Evolutionary conservation across 2,329 filamentous ascomycete species (phyloP), one percentile per base, ranked within the genome.

Genomic region (Arthrobotrys conoides): DNA sequence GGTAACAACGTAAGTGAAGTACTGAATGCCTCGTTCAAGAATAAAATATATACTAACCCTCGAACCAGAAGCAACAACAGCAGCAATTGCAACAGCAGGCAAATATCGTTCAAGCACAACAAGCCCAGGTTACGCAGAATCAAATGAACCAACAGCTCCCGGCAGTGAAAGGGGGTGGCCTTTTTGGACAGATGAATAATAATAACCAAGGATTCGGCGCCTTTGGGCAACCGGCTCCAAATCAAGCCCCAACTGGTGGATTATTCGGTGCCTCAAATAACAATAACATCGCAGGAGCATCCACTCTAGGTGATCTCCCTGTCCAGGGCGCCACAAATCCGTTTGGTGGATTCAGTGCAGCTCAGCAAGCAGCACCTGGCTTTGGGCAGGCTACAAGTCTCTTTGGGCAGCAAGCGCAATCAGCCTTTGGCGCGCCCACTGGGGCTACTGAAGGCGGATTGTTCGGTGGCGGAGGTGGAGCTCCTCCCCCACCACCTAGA

Each of bases 71-170:
- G 44, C 61, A 75, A 80, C 64, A 71, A 20, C 10, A 66, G n/a
- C 75, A 77, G 41, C 75, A 73, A 24, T 38, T 65, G 33, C 57
- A 68, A 27, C 38, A 46, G 27, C 75, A 78, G 33, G n/a, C 65
- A 16, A 48, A 53, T n/a, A 64, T 59, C 18, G 24, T 63, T 3
- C 66, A 76, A 9, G 41, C 49, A 9, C 71, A 75, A 57, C 53
- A 61, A 30, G 41, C 49, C 22, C 51, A 55, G 18, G 6, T 30
- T 18, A 8, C 48, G 20, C 36, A 9, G 27, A 8, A 41, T 27
- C 63, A 67, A 14, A 27, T 20, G 18, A 18, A 48, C 3, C 66
- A 57, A 41, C 67, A 71, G 27, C n/a, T n/a, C n/a, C n/a, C 14
- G 49, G 33, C 14, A 27, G 30, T 46, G 10, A 59, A 38, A 49